A percentile compares a stretch with the other conserved stretches of the same genome.
Evolutionary conservation across 768 basidiomycete genomes (phyloP).

Genomic region (Omphalotus guepiniiformis): DNA sequence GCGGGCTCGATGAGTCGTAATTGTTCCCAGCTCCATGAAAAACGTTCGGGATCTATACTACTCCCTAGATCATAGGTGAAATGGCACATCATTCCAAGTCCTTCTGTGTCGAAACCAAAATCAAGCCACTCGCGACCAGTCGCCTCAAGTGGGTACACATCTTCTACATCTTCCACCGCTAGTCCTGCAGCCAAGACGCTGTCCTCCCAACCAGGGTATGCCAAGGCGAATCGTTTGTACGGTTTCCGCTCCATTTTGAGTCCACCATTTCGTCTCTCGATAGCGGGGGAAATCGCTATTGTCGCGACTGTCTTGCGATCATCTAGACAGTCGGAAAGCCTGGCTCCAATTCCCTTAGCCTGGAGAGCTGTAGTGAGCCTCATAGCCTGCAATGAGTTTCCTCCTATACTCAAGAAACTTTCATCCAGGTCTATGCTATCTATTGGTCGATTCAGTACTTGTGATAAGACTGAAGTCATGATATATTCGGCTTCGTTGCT

Average conservation of each 20-base stretch:
- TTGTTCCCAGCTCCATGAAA: constrained; percentile 5
- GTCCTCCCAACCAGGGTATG: constrained; percentile 1
- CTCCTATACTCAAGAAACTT: constrained; percentile 1
- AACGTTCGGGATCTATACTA: constrained; percentile 7
- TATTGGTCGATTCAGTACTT: neutral
- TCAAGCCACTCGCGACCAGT: constrained; percentile 3
- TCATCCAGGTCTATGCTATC: neutral
- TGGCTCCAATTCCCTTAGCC: neutral
- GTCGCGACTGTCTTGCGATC: neutral
- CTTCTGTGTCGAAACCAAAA: neutral
- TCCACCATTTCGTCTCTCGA: neutral
- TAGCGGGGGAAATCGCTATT: neutral
- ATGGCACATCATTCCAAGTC: neutral
- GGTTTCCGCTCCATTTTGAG: neutral
- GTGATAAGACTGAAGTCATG: neutral
- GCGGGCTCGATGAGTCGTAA: constrained; percentile 1
- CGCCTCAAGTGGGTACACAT: constrained; percentile 1
- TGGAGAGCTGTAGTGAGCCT: neutral
- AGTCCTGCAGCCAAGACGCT: neutral
- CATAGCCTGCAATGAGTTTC: constrained; percentile 6
- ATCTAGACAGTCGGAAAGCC: neutral
- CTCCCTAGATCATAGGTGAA: constrained; percentile 1
- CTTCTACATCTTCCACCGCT: neutral
- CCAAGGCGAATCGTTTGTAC: constrained; percentile 2
- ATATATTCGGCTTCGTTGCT: neutral